A percentile compares a stretch with the other conserved stretches of the same genome.
Evolutionary conservation across 441 rosid species (phyloP).

Genomic region (Arabidopsis lyrata): DNA sequence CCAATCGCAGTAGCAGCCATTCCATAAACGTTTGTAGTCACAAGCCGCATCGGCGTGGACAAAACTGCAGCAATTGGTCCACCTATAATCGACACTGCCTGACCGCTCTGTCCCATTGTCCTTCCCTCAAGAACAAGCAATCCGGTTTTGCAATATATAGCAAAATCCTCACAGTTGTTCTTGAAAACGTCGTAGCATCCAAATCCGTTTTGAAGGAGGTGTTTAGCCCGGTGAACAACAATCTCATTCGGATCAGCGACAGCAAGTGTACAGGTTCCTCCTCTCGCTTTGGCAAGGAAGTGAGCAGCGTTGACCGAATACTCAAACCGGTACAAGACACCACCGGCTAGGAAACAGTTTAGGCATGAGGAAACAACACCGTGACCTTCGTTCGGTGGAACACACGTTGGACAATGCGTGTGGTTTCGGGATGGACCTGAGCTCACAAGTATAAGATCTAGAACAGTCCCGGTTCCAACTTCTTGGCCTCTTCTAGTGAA

Average conservation of each 20-base stretch:
- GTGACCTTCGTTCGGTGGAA: constrained; percentile 56
- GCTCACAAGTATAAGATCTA: constrained; percentile 73
- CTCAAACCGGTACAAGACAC: constrained; percentile 73
- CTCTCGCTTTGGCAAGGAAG: constrained; percentile 87
- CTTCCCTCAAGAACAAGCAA: constrained; percentile 64
- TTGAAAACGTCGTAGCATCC: constrained; percentile 83
- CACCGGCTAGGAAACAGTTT: constrained; percentile 89
- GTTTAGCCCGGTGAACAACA: constrained; percentile 72
- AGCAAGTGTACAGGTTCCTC: constrained; percentile 92
- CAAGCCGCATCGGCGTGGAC: constrained; percentile 73
- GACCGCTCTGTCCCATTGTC: constrained; percentile 85
- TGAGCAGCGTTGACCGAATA: constrained; percentile 79
- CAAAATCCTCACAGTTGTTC: constrained; percentile 86
- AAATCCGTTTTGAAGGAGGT: constrained; percentile 77
- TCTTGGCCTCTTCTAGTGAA: constrained; percentile 92
- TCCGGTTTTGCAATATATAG: constrained; percentile 89
- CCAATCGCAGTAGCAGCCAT: constrained; percentile 82
- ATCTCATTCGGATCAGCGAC: constrained; percentile 59
- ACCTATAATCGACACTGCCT: constrained; percentile 72
- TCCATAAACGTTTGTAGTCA: constrained; percentile 80
- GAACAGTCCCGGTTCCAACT: constrained; percentile 84
- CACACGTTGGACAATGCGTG: constrained; percentile 69
- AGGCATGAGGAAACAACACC: constrained; percentile 87
- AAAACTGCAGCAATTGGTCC: constrained; percentile 88
- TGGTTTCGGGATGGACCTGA: constrained; percentile 66